These are phyloP conservation scores for Scolecobasidium constrictum DNA, from an alignment of 2,329 filamentous ascomycete species.

Conservation along the genomic window DNA sequence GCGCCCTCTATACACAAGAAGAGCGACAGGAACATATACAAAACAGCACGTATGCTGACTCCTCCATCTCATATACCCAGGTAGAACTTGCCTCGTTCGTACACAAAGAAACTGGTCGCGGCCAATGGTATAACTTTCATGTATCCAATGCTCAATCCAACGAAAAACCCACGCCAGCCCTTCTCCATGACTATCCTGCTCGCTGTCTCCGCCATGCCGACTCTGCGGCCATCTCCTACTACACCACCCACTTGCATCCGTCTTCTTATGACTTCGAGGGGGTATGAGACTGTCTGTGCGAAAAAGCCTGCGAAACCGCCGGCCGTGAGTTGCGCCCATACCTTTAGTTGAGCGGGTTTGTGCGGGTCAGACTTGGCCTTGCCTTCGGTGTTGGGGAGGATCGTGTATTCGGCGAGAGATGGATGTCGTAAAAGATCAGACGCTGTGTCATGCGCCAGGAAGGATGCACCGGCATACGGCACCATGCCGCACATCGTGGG, in stretches of 20 bases:
- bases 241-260: conserved; percentile 96
- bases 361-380: conserved; percentile 26
- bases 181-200: conserved; percentile 62
- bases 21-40: too few relatives aligned
- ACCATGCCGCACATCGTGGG: conserved; percentile 91
- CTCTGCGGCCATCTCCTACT: conserved; percentile 74
- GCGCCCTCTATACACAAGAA: too few relatives aligned
- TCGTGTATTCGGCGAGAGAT: conserved; percentile 59
- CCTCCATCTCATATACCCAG: conserved; percentile 34
- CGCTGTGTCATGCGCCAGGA: conserved; percentile 85
- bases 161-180: conserved; percentile 75
- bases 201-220: conserved; percentile 71
- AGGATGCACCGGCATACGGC: conserved; percentile 90
- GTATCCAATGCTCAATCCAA: conserved; percentile 90
- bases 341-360: conserved; percentile 61
- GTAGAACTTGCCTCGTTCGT: conserved; percentile 51
- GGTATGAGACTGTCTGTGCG: conserved; percentile 87
- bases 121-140: conserved; percentile 86
- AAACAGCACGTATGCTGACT: too few relatives aligned
- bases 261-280: conserved; percentile 80
- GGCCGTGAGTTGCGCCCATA: conserved; percentile 75
- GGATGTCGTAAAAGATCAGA: conserved; percentile 72
- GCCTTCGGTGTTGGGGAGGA: conserved; percentile 48
- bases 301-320: conserved; percentile 81
- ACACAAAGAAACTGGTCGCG: conserved; percentile 60